Evolutionary conservation across 2,329 filamentous ascomycete genomes (phyloP), one percentile per base, ranked within the genome.

Genomic region (Cladosporium sp.): DNA sequence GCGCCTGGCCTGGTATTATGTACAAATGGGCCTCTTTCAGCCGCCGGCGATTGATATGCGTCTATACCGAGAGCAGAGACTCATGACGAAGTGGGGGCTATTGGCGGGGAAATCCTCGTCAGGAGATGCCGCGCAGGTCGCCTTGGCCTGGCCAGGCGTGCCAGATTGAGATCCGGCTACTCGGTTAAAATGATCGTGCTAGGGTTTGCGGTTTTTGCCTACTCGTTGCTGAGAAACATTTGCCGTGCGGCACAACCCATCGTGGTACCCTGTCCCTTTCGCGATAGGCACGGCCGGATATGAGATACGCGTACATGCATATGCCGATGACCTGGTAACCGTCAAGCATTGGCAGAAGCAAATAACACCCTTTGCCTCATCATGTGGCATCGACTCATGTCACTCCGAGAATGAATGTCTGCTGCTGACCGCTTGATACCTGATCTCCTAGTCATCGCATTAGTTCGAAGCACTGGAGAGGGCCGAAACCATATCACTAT

Each of bases 61-160:
- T 58, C 55, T 58, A 58, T 58, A 58, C 57, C 57, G 38, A 30
- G 38, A 44, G 57, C 28, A 47, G 55, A 26, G 24, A 28, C n/a
- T 59, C 57, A 59, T 59, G 57, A 59, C 57, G 57, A 59, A 59
- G 38, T 47, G 57, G 57, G 57, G 57, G 21, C 28, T 1, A 38
- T 32, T 34, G 28, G 52, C 36, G 38, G 36, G 57, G 38, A 24
- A 59, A 15, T 36, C 30, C 30, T 36, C 34, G 38, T n/a, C 26
- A 21, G 57, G 21, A 36, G 32, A 38, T 30, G 30, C 15, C 32
- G 28, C 6, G 12, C 55, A 21, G n/a, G n/a, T 47, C 24, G 24
- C 24, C 24, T 24, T 24, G 24, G 24, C 2, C 41, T 47, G 52
- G 52, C 30, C 18, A 57, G 24, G 30, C 18, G 52, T 57, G 26